phyloP scores from a whole-genome alignment of 441 rosid species.

The Rhodomyrtus psidioides region DNA sequence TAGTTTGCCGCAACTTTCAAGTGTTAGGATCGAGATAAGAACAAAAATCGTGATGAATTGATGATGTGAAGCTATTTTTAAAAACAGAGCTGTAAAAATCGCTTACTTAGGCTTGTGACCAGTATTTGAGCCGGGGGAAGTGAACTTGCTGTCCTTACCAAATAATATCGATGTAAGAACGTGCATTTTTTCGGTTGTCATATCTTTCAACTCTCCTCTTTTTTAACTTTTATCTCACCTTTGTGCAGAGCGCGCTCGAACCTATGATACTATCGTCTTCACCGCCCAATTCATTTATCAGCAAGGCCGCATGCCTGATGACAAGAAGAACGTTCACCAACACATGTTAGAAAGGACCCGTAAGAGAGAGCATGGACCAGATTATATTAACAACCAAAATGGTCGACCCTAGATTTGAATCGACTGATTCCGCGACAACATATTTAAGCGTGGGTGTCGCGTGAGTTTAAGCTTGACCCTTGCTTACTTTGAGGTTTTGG shows the following conservation, averaged over 20 bases:
- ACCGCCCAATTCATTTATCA: too few species aligned
- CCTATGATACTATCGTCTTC: too few species aligned
- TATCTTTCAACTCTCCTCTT: too few species aligned
- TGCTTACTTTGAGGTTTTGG: background rate
- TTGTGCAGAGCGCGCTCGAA: rapidly evolving
- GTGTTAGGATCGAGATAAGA: background rate
- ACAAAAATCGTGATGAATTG: background rate
- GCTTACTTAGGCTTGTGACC: background rate
- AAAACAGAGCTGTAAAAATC: background rate
- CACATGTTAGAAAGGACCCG: background rate
- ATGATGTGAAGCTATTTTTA: background rate
- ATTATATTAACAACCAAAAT: background rate
- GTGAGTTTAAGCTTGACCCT: background rate
- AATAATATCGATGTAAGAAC: too few species aligned
- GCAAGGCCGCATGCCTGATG: too few species aligned
- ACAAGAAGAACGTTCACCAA: too few species aligned
- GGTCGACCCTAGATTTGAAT: background rate
- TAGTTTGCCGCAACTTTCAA: background rate
- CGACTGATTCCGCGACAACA: background rate
- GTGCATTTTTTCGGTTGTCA: too few species aligned
- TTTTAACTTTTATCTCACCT: too few species aligned
- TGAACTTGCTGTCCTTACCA: background rate
- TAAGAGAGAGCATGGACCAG: background rate
- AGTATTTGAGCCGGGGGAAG: background rate
- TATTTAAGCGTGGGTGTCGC: background rate